Evolutionary conservation across 208 protist genomes (phyloP), one percentile per base, ranked within the genome.

Genomic region (Sergeia podlipaevii): DNA sequence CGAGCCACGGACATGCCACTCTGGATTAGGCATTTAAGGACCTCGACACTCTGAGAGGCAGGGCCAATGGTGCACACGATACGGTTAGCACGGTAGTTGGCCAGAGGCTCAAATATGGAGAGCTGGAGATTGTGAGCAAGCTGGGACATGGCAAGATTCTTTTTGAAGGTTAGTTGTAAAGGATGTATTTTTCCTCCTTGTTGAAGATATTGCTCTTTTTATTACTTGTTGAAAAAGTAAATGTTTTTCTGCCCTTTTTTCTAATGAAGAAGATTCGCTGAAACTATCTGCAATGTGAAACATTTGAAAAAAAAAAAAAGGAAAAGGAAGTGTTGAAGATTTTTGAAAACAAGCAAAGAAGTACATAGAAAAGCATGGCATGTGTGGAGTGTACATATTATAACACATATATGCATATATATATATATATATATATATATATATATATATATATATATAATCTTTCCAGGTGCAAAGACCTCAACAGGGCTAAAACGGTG

Each of bases 31-130:
- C 80, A 75, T 41, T 86, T 89, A 41, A 98, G 77, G 8, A 79
- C 80, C 58, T 98, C 94, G 15, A 97, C 93, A 39, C 80, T 94
- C 70, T 97, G 92, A 20, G 96, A 97, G 64, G 83, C 88, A 56
- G 94, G 94, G 53, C 97, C 97, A 60, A 99, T 97, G 20, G 97
- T 99, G 81, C 96, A 98, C 43, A 99, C 87, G 66, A 99, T 97
- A 34, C 90, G 84, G 41, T 93, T 97, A 30, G 77, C 79, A 46
- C 86, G 80, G 60, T 80, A 81, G 49, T 76, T 84, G 38, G 81
- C 60, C 32, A 88, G 59, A 20, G 89, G 81, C 60, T 93, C 85
- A 49, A 93, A 93, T 56, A 96, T 92, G 38, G 83, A 91, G 39
- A 96, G 77, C 61, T 74, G 60, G 61, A 90, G 63, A 66, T 96